Percentiles rank a stretch among this genome's conserved stretches.
phyloP scores from a whole-genome alignment of 1,139 yeast species.

The Pneumocystis jirovecii region DNA sequence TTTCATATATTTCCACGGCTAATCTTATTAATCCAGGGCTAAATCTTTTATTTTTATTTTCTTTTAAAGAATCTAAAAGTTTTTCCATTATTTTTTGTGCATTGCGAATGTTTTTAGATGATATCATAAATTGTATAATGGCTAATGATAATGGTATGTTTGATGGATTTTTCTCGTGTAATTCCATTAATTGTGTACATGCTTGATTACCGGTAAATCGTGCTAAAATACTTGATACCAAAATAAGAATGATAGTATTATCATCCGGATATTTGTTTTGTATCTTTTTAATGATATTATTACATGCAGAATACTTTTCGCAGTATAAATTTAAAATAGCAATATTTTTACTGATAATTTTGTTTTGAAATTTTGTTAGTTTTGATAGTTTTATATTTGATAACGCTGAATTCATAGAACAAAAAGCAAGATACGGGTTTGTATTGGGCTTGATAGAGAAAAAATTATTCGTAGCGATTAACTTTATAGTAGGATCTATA shows the following conservation, averaged over 20 bases:
- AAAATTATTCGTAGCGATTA: neutral
- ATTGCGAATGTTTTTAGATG: constrained; percentile 27
- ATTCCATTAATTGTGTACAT: constrained; percentile 5
- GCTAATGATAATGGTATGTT: constrained; percentile 19
- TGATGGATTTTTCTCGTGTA: constrained; percentile 14
- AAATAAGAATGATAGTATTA: neutral
- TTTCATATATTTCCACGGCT: constrained; percentile 3
- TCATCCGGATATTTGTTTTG: constrained; percentile 1
- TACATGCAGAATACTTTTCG: neutral
- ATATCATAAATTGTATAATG: constrained; percentile 34
- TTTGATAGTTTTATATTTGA: neutral
- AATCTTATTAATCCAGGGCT: constrained; percentile 7
- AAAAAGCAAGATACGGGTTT: neutral
- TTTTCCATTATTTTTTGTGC: constrained; percentile 29
- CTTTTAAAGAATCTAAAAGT: constrained; percentile 18
- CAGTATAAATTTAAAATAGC: neutral
- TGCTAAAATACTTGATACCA: constrained; percentile 5
- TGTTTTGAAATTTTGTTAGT: neutral
- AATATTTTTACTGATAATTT: neutral
- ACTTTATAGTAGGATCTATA: neutral
- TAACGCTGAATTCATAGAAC: neutral
- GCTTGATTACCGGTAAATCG: constrained; percentile 6
- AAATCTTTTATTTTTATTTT: constrained; percentile 18
- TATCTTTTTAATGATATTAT: neutral
- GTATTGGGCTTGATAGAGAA: constrained; percentile 6